These are phyloP conservation scores for Bromus sterilis DNA, from an alignment of 176 grass and related monocot species.

Conservation along the genomic window DNA sequence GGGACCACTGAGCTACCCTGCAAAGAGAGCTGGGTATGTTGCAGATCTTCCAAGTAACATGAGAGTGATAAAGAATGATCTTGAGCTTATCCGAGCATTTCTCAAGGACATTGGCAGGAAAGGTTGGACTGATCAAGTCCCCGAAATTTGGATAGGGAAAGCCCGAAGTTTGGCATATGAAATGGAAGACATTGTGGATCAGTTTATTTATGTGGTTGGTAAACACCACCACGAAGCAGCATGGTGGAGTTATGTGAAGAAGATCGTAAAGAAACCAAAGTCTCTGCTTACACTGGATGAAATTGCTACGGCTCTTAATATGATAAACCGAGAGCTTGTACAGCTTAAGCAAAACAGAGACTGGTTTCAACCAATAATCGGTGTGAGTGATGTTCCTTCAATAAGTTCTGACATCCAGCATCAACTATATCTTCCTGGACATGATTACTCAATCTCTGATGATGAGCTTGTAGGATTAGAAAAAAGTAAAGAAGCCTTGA, in stretches of 20 bases:
- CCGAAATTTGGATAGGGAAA: constrained; percentile 23
- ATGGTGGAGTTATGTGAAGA: background rate
- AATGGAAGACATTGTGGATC: constrained; percentile 34
- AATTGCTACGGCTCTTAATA: background rate
- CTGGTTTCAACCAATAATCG: background rate
- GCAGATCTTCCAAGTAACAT: constrained; percentile 15
- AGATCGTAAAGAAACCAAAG: background rate
- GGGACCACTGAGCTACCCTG: background rate
- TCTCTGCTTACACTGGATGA: background rate
- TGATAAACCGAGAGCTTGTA: background rate
- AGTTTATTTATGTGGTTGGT: constrained; percentile 14
- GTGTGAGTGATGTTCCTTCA: background rate
- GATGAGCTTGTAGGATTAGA: constrained; percentile 28
- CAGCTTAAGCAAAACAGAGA: background rate
- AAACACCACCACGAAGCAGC: background rate
- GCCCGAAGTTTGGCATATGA: constrained; percentile 17
- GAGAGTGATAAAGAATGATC: constrained; percentile 13
- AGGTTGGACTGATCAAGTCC: background rate
- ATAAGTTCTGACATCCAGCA: background rate
- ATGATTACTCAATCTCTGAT: constrained; percentile 1
- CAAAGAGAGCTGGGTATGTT: background rate
- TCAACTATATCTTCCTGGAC: background rate
- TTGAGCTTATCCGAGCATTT: constrained; percentile 30
- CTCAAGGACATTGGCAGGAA: background rate
- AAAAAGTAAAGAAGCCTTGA: constrained; percentile 7